Percentiles rank a stretch among this genome's conserved stretches.
Evolutionary conservation across 2,329 filamentous ascomycete genomes (phyloP).

Genomic region (Talaromyces rugulosus): DNA sequence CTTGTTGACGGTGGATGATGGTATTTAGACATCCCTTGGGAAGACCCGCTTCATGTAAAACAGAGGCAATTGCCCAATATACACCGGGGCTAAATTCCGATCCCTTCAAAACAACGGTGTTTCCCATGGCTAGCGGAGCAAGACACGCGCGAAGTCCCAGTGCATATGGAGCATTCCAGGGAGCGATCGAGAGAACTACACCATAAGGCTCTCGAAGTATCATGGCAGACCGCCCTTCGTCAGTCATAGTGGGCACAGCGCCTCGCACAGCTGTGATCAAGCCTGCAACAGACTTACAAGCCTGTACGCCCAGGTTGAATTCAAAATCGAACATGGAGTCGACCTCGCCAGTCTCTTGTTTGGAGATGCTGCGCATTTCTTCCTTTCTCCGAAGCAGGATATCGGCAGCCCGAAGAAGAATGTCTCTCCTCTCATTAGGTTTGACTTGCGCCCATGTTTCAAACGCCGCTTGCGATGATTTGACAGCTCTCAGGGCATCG

Average conservation of each 20-base stretch:
- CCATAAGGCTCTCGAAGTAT: background rate
- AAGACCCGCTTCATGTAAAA: slow-evolving; percentile 66
- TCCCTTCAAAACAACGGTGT: slow-evolving; percentile 4
- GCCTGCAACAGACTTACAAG: background rate
- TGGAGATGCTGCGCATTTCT: background rate
- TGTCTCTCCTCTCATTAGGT: slow-evolving; percentile 61
- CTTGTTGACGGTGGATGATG: slow-evolving; percentile 50
- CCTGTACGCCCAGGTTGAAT: background rate
- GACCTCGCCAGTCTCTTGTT: background rate
- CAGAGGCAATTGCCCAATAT: slow-evolving; percentile 13
- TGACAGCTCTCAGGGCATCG: slow-evolving; percentile 48
- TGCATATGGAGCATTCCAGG: slow-evolving; percentile 5
- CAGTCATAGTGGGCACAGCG: background rate
- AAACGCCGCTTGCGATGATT: slow-evolving; percentile 61
- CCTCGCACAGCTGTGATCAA: background rate
- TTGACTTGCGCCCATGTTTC: slow-evolving; percentile 62
- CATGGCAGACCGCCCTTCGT: background rate
- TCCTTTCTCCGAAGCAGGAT: slow-evolving; percentile 50
- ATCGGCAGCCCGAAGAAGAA: slow-evolving; percentile 66
- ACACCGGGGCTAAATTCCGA: background rate
- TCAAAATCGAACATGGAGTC: background rate
- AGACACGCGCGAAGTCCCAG: slow-evolving; percentile 1
- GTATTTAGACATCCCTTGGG: slow-evolving; percentile 69
- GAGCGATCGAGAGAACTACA: slow-evolving; percentile 1
- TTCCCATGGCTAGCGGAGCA: background rate